Base-by-base conservation (phyloP, 805 yeast species). In the Candida boleticola region DNA sequence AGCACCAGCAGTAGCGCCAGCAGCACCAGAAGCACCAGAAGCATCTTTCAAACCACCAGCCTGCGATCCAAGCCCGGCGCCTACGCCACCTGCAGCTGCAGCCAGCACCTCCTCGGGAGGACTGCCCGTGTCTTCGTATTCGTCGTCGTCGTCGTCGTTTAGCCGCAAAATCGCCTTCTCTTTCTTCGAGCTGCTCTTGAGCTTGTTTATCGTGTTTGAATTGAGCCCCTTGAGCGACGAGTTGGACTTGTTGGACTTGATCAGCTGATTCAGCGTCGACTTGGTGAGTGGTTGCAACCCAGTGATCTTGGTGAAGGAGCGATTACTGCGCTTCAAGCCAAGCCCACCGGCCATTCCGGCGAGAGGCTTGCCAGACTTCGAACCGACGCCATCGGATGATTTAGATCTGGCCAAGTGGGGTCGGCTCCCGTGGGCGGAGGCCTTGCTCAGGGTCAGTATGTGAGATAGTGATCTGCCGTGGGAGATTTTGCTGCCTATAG, bases 121-220 rank as follows among this genome's bases (percentile, higher is more conserved):
- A 31, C 35, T 31, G 11, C 35, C 35, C 4, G 35, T 19, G 46
- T 68, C 74, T 51, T 70, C 75, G 43, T 57, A 68, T 10, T 62
- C 63, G 39, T 63, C 63, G 16, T 57, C 59, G 6, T 40, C 20
- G 42, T 66, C 71, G 31, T 68, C 74, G 42, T 70, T 69, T 39
- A 70, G 54, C 22, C 53, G 52, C 45, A 70, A 50, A 4, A 70
- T 69, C 9, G 73, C 76, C 37, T 57, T 58, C 2, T 68, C 74
- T 37, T 66, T 63, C 32, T 56, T 57, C 5, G 63, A 50, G 44
- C 71, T 66, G 7, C 69, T 52, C 44, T 64, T 68, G 43, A 70
- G 53, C 2, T 74, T 73, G 25, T 50, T 47, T 17, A 45, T 32
- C 3, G 37, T 50, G 23, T 47, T 35, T 22, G 46, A 38, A 5